These are phyloP conservation scores for Xerocomellus amylosporus DNA, from an alignment of 768 basidiomycete species.

Conservation along the genomic window DNA sequence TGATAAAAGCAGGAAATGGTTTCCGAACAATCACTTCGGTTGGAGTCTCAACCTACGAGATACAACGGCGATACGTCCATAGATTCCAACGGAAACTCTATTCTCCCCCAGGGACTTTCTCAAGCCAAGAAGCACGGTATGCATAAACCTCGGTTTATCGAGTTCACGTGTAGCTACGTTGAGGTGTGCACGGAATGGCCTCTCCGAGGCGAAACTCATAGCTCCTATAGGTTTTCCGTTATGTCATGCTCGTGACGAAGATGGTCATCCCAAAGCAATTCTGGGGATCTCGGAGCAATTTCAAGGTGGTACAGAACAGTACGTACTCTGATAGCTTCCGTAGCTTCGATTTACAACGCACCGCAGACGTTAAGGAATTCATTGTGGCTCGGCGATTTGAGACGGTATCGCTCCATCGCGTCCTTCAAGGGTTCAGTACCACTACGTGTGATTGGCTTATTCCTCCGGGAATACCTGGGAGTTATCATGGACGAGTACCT, in stretches of 20 bases:
- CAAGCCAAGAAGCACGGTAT: constrained; percentile 45
- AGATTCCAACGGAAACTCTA: constrained; percentile 50
- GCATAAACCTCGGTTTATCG: constrained; percentile 72
- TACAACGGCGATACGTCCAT: constrained; percentile 43
- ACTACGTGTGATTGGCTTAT: constrained; percentile 80
- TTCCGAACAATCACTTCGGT: constrained; percentile 60
- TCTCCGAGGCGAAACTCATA: not conserved
- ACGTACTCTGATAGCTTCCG: constrained; percentile 19
- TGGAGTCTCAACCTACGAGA: constrained; percentile 50
- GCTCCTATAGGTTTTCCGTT: constrained; percentile 61
- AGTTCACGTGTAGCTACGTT: constrained; percentile 63
- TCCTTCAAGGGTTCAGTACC: constrained; percentile 74
- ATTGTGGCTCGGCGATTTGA: constrained; percentile 80
- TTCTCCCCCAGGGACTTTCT: constrained; percentile 44
- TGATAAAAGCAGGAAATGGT: constrained; percentile 59
- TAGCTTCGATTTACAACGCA: not conserved
- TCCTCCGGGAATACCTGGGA: constrained; percentile 37
- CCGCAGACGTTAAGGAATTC: constrained; percentile 68
- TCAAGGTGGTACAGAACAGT: constrained; percentile 57
- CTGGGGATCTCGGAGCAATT: constrained; percentile 76
- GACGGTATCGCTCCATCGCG: constrained; percentile 66
- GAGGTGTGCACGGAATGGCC: constrained; percentile 47
- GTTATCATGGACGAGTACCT: constrained; percentile 47
- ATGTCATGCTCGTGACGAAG: constrained; percentile 59
- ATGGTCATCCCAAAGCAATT: constrained; percentile 69